phyloP scores from a whole-genome alignment of 2,329 filamentous ascomycete species.

The Reticulascus tulasneorum region DNA sequence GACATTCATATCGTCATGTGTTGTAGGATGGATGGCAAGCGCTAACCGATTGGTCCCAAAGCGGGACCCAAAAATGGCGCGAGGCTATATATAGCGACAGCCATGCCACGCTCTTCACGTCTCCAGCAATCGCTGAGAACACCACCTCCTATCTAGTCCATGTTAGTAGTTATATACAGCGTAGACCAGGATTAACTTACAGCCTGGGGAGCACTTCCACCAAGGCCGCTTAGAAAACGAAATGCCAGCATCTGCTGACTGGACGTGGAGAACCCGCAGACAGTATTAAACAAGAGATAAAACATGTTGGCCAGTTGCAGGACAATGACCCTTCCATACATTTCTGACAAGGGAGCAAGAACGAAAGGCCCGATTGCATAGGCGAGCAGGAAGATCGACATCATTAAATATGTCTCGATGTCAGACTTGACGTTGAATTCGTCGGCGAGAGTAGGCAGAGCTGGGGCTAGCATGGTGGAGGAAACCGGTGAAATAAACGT shows the following conservation, averaged over 20 bases:
- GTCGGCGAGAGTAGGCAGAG: conserved; percentile 35
- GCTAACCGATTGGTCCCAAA: conserved; percentile 33
- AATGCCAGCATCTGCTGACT: conserved; percentile 43
- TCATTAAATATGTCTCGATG: conserved; percentile 45
- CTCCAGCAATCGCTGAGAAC: conserved; percentile 45
- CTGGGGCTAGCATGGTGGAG: conserved; percentile 47
- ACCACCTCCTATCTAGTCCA: conserved; percentile 35
- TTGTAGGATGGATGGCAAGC: too few species aligned
- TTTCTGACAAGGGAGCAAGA: conserved; percentile 48
- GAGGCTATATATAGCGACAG: conserved; percentile 29
- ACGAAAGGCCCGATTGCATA: conserved; percentile 50
- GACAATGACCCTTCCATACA: conserved; percentile 42
- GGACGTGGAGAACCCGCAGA: conserved; percentile 44
- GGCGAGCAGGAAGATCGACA: conserved; percentile 58
- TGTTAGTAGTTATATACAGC: neutral
- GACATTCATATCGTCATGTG: neutral
- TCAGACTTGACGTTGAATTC: conserved; percentile 39
- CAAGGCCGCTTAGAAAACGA: conserved; percentile 44
- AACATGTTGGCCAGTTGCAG: conserved; percentile 42
- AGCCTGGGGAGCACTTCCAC: conserved; percentile 42
- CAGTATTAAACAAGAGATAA: conserved; percentile 52
- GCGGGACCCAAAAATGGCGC: conserved; percentile 40
- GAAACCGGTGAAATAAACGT: conserved; percentile 55
- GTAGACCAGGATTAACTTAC: conserved; percentile 15
- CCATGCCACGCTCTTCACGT: conserved; percentile 32